Evolutionary conservation across 805 yeast species (phyloP).

Genomic region (Starmerella gropengiesseri): DNA sequence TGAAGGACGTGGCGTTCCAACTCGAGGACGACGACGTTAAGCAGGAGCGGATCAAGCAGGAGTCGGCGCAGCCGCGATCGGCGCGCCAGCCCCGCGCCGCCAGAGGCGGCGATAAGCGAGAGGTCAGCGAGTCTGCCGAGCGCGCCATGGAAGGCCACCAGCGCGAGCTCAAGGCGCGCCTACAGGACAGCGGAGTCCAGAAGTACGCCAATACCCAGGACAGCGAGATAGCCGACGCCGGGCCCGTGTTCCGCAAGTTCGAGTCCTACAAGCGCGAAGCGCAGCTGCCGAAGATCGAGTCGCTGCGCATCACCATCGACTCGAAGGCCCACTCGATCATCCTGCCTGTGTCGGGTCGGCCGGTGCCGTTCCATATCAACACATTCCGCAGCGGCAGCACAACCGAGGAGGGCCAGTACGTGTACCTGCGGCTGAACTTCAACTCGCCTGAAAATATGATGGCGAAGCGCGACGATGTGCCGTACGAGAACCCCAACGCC

Average conservation of each 20-base stretch:
- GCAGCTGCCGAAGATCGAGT: conserved; percentile 80
- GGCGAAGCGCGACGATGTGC: conserved; percentile 61
- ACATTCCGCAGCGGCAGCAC: conserved; percentile 89
- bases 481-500: conserved; percentile 83
- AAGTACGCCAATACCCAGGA: conserved; percentile 22
- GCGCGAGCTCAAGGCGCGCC: conserved; percentile 65
- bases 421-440: conserved; percentile 81
- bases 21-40: conserved; percentile 38
- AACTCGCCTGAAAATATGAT: conserved; percentile 86
- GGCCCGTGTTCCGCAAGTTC: conserved; percentile 74
- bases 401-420: conserved; percentile 91
- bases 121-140: conserved; percentile 59
- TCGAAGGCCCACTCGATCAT: conserved; percentile 77
- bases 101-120: conserved; percentile 21
- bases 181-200: conserved; percentile 77
- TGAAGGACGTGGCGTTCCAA: conserved; percentile 71
- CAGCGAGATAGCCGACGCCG: conserved; percentile 15
- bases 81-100: conserved; percentile 15
- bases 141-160: conserved; percentile 75
- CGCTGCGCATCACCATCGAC: conserved; percentile 78
- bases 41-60: conserved; percentile 4
- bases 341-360: conserved; percentile 86
- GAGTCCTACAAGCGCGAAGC: conserved; percentile 91
- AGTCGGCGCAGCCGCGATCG: conserved; percentile 1
- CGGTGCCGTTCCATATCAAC: conserved; percentile 95